These are phyloP conservation scores for Skeletonema menzelii DNA, from an alignment of 108 stramenopile genomes.

Conservation along the genomic window DNA sequence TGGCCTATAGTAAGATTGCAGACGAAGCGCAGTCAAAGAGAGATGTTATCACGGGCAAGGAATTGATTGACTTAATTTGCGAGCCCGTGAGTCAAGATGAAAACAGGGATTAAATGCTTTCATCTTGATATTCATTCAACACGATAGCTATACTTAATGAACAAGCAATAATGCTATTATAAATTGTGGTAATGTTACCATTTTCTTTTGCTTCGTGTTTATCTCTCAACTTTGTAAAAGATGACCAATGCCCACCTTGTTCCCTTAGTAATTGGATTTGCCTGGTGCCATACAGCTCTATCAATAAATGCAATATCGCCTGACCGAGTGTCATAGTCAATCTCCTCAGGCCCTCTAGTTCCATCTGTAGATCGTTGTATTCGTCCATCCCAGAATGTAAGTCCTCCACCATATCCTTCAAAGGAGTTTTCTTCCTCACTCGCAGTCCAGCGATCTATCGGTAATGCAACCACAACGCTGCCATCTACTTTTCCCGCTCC, in stretches of 20 bases:
- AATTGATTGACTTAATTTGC: constrained; percentile 78
- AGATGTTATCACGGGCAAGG: constrained; percentile 53
- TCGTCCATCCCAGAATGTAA: constrained; percentile 89
- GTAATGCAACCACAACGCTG: constrained; percentile 82
- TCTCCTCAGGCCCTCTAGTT: constrained; percentile 53
- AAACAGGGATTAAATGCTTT: background rate
- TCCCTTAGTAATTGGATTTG: constrained; percentile 88
- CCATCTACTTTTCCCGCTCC: constrained; percentile 92
- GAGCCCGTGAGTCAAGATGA: constrained; percentile 53
- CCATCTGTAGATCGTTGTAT: constrained; percentile 13
- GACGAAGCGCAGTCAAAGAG: constrained; percentile 46
- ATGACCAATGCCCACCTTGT: constrained; percentile 92
- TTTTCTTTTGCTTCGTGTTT: no score
- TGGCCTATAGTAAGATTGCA: constrained; percentile 87
- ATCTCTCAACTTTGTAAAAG: constrained; percentile 77
- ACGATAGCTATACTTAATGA: background rate
- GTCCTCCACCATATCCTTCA: constrained; percentile 79
- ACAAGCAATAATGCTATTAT: background rate
- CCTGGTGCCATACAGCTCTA: constrained; percentile 81
- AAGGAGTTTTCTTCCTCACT: constrained; percentile 67
- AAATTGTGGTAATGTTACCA: no score
- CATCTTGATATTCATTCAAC: background rate
- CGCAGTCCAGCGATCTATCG: constrained; percentile 83
- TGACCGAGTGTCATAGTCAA: constrained; percentile 79
- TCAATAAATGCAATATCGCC: constrained; percentile 91